A percentile compares a stretch with the other conserved stretches of the same genome.
These are phyloP conservation scores for Quercus phellos DNA, from an alignment of 331 rosid genomes.

Conservation along the genomic window DNA sequence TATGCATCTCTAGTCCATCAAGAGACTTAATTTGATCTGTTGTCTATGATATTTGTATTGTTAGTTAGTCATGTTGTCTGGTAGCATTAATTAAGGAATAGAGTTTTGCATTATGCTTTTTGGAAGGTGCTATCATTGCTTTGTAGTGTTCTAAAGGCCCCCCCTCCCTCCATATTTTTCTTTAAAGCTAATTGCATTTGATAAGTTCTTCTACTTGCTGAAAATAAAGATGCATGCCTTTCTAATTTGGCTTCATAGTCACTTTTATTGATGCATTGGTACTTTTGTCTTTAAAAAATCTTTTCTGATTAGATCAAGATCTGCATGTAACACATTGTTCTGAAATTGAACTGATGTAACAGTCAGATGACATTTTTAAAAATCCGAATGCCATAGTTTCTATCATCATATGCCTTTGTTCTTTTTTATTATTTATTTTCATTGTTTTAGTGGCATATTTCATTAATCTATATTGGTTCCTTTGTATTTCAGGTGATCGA, in stretches of 20 bases:
- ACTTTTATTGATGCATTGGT: not conserved
- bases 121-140: not conserved
- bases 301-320: not conserved
- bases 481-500: constrained; percentile 48
- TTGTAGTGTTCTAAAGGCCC: not conserved
- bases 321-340: not conserved
- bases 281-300: too few relatives aligned
- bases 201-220: not conserved
- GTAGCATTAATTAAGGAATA: not conserved
- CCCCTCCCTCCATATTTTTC: not conserved
- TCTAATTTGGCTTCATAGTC: not conserved
- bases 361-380: not conserved
- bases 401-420: not conserved
- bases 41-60: not conserved
- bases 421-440: not conserved
- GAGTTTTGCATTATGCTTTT: not conserved
- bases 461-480: not conserved
- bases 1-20: not conserved
- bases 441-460: not conserved
- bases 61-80: not conserved
- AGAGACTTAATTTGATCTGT: not conserved
- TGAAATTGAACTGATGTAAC: not conserved
- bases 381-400: not conserved
- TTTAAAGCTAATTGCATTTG: not conserved
- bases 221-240: not conserved